Conservation (phyloP, 2,329 filamentous ascomycete species). For the Neodidymelliopsis sp. region DNA sequence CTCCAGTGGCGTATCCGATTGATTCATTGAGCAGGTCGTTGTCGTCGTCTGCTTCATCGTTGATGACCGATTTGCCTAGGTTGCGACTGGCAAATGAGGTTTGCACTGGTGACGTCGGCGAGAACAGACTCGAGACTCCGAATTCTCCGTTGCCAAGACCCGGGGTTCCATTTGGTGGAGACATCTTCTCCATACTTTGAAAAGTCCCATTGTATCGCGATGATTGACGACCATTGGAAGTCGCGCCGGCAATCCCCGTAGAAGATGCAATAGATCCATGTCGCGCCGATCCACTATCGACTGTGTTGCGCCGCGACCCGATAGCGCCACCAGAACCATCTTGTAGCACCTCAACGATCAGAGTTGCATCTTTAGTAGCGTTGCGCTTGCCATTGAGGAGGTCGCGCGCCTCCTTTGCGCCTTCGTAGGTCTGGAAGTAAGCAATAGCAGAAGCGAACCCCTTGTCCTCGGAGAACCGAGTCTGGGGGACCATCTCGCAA, state of each 20-base stretch:
- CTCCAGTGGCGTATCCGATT: constrained; percentile 76
- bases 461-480: constrained; percentile 63
- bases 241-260: constrained; percentile 53
- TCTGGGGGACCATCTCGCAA: constrained; percentile 61
- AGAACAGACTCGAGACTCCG: constrained; percentile 71
- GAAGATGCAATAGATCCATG: constrained; percentile 57
- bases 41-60: constrained; percentile 74
- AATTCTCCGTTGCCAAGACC: constrained; percentile 66
- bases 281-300: constrained; percentile 56
- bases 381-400: constrained; percentile 69
- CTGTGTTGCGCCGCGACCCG: constrained; percentile 62
- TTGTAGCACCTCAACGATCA: constrained; percentile 65
- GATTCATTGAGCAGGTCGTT: constrained; percentile 76
- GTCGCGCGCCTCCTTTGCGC: constrained; percentile 66
- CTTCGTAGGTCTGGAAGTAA: constrained; percentile 63
- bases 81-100: constrained; percentile 70
- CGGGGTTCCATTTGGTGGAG: constrained; percentile 64
- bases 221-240: constrained; percentile 56
- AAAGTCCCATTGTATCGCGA: constrained; percentile 70
- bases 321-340: constrained; percentile 44
- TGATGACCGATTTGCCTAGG: constrained; percentile 74
- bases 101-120: constrained; percentile 75
- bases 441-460: constrained; percentile 66
- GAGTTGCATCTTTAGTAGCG: constrained; percentile 65
- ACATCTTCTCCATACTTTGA: constrained; percentile 67